Evolutionary conservation across 1,284 basidiomycete species (phyloP).

Genomic region (Pisolithus thermaeus): DNA sequence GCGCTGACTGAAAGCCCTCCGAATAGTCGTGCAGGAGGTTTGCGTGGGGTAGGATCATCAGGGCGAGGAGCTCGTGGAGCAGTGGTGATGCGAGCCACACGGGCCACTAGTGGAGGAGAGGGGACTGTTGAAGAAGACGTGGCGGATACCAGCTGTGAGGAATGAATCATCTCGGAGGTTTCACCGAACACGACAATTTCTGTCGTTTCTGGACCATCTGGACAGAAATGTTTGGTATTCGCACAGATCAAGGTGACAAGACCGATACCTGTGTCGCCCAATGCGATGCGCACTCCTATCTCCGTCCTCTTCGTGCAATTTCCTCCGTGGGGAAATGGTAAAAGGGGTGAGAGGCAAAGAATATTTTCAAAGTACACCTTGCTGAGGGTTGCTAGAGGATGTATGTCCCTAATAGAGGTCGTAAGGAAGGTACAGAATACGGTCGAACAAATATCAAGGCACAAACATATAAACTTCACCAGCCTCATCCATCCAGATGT

Average conservation of each 20-base stretch:
- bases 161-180: constrained; percentile 16
- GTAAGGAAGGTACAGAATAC: not conserved
- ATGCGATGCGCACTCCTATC: constrained; percentile 56
- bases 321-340: constrained; percentile 17
- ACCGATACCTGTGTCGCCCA: constrained; percentile 59
- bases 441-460: not conserved
- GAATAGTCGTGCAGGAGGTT: constrained; percentile 40
- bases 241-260: constrained; percentile 1
- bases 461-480: constrained; percentile 60
- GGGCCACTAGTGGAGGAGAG: constrained; percentile 36
- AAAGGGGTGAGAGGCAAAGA: constrained; percentile 49
- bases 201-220: constrained; percentile 59
- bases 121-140: constrained; percentile 14
- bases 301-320: constrained; percentile 26
- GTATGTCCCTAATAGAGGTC: constrained; percentile 50
- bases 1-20: constrained; percentile 16
- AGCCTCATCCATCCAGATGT: constrained; percentile 55
- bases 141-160: constrained; percentile 7
- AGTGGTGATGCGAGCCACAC: constrained; percentile 53
- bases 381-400: constrained; percentile 57
- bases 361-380: constrained; percentile 65
- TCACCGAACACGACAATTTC: constrained; percentile 67
- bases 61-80: constrained; percentile 50
- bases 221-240: not conserved
- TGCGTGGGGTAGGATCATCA: constrained; percentile 71